Conservation (phyloP, 108 stramenopile species). For the Skeletonema costatum region DNA sequence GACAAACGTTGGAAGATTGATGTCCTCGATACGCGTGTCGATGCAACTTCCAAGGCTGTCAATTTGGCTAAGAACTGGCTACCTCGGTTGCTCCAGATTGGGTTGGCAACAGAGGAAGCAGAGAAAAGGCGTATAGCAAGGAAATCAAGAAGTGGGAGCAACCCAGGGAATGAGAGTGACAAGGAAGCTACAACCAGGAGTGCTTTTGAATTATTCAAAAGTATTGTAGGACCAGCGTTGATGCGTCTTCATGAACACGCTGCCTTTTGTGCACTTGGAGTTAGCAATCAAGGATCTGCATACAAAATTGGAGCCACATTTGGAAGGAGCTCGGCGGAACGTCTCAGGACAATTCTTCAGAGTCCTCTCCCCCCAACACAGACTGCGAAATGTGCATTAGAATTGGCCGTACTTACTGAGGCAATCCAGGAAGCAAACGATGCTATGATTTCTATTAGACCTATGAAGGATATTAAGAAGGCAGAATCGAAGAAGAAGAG, state of each 20-base stretch:
- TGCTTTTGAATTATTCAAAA: slow-evolving; percentile 72
- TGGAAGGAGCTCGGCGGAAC: slow-evolving; percentile 69
- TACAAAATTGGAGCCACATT: slow-evolving; percentile 67
- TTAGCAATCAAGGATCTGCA: slow-evolving; percentile 68
- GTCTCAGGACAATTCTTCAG: slow-evolving; percentile 64
- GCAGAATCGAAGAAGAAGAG: slow-evolving; percentile 26
- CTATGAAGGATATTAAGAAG: slow-evolving; percentile 12
- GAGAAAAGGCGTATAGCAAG: slow-evolving; percentile 82
- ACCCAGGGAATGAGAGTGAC: slow-evolving; percentile 1
- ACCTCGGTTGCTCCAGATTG: slow-evolving; percentile 76
- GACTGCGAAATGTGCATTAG: slow-evolving; percentile 78
- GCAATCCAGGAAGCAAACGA: slow-evolving; percentile 61
- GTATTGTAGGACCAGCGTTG: slow-evolving; percentile 69
- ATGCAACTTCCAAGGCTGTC: slow-evolving; percentile 74
- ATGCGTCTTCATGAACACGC: slow-evolving; percentile 75
- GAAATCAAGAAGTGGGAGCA: slow-evolving; percentile 5
- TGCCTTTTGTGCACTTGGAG: slow-evolving; percentile 81
- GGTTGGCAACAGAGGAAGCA: slow-evolving; percentile 78
- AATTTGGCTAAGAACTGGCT: slow-evolving; percentile 73
- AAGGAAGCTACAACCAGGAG: slow-evolving; percentile 37
- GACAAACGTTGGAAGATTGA: slow-evolving; percentile 90
- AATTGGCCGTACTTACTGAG: slow-evolving; percentile 78
- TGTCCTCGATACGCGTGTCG: slow-evolving; percentile 76
- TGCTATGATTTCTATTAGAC: slow-evolving; percentile 40
- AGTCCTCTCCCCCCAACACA: slow-evolving; percentile 83